Evolutionary conservation across 164 flowering plant species (phyloP).

Genomic region (Chimonanthus salicifolius): DNA sequence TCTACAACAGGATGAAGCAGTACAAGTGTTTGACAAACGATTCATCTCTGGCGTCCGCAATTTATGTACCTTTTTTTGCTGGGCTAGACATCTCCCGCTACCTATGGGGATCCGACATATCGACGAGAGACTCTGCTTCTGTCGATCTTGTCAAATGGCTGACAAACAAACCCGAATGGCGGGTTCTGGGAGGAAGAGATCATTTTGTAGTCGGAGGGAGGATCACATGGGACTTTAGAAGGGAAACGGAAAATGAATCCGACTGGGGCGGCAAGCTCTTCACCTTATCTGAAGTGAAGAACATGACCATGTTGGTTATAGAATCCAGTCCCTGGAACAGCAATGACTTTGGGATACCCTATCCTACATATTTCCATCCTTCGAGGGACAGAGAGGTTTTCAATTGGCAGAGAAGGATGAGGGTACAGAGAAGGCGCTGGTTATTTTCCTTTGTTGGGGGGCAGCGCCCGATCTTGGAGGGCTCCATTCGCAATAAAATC

Average conservation of each 20-base stretch:
- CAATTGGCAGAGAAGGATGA: constrained; percentile 57
- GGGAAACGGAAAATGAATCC: constrained; percentile 22
- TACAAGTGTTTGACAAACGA: constrained; percentile 56
- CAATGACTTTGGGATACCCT: constrained; percentile 59
- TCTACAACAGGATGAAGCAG: constrained; percentile 63
- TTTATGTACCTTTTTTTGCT: constrained; percentile 64
- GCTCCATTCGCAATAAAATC: constrained; percentile 40
- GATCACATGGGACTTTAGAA: constrained; percentile 63
- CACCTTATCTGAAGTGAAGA: constrained; percentile 41
- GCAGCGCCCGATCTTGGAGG: constrained; percentile 32
- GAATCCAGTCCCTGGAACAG: constrained; percentile 56
- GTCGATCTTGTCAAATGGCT: constrained; percentile 44
- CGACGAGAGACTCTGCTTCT: constrained; percentile 35
- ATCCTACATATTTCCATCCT: constrained; percentile 82
- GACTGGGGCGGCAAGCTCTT: constrained; percentile 69
- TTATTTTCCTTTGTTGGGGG: constrained; percentile 63
- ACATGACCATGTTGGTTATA: constrained; percentile 47
- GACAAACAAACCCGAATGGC: constrained; percentile 47
- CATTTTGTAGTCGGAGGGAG: constrained; percentile 77
- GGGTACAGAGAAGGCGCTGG: constrained; percentile 24
- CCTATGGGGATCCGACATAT: constrained; percentile 36
- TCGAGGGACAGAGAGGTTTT: constrained; percentile 37
- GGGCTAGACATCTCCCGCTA: constrained; percentile 57
- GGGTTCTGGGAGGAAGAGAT: constrained; percentile 45
- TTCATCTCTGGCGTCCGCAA: constrained; percentile 53